A percentile compares a stretch with the other conserved stretches of the same genome.
Evolutionary conservation across 371 early-diverging fungal genomes (phyloP).

Genomic region (Mortierella sp.): DNA sequence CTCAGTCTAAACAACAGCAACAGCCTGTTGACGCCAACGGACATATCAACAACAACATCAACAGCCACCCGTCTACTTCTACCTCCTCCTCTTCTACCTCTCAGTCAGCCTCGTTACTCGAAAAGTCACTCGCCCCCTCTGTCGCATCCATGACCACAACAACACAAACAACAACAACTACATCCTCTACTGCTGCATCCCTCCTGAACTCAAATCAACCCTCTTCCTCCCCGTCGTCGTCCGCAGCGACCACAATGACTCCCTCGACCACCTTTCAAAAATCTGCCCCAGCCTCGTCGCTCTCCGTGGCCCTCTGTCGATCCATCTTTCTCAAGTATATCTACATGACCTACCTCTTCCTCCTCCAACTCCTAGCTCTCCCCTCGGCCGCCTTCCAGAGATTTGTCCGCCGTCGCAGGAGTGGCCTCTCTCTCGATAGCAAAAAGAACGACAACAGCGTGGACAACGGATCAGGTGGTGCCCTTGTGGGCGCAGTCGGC

Average conservation of each 20-base stretch:
- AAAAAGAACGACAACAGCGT: constrained; percentile 7
- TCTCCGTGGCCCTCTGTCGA: constrained; percentile 53
- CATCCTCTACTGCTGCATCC: constrained; percentile 5
- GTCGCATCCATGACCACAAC: neutral
- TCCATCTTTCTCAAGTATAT: constrained; percentile 51
- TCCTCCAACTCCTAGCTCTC: constrained; percentile 29
- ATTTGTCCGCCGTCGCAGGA: constrained; percentile 16
- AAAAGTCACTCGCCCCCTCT: neutral
- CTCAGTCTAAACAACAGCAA: constrained; percentile 9
- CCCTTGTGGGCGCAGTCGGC: constrained; percentile 34
- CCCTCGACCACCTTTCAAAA: constrained; percentile 39
- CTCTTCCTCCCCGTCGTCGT: constrained; percentile 2
- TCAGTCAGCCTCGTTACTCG: neutral
- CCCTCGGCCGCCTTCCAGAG: constrained; percentile 33
- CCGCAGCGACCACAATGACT: neutral
- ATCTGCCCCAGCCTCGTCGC: constrained; percentile 23
- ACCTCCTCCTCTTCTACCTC: constrained; percentile 9
- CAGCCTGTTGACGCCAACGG: neutral
- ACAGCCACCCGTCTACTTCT: neutral
- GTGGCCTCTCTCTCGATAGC: neutral
- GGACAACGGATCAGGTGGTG: neutral
- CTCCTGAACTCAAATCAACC: constrained; percentile 10
- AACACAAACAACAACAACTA: constrained; percentile 10
- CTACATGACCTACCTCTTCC: constrained; percentile 45
- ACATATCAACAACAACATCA: neutral